Base-by-base conservation (phyloP, 352 stramenopile species). In the Elongisporangium anandrum region DNA sequence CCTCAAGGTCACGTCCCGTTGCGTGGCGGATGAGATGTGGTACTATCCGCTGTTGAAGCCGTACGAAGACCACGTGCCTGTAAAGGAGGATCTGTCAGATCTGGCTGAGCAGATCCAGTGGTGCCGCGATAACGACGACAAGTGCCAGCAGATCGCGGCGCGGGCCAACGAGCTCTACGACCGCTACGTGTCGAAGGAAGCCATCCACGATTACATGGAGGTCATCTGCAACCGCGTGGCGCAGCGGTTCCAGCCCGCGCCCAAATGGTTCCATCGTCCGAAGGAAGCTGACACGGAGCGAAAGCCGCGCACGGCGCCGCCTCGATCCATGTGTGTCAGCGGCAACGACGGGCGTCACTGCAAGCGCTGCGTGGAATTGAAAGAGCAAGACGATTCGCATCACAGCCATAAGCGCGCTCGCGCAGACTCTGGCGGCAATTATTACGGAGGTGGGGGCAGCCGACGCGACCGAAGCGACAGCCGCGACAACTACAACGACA, bases 21-120 rank as follows among this genome's bases (percentile, higher is more conserved):
- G 88, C 68, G 96, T 99, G 54, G 97, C 97, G 8, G 97, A 99
- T 69, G 88, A 96, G 61, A 98, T 99, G 90, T 99, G 86, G 86
- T 95, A 99, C 72, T 99, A 98, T 59, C 95, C 96, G 34, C 73
- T 99, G 20, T 79, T 99, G 23, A 74, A 88, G 69, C 97, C 97
- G 13, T 99, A 97, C 66, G 85, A 98, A 51, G 97, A 99, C 65
- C 97, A 99, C 70, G 90, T 99, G 53, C 97, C 97, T 1, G 88
- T 99, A 10, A 98, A 98, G 54, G 82, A 81, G 2, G 97, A 99
- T 69, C 72, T 99, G 20, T 98, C 93, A 19, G 97, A 99, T 78
- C 85, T 99, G 17, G 92, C 96, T 38, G 97, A 99, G 66, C 98
- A 99, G 73, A 99, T 99, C 65, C 74, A 91, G 57, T 99, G 97